phyloP scores from a whole-genome alignment of 257 asterid species.

The Solanum verrucosum region DNA sequence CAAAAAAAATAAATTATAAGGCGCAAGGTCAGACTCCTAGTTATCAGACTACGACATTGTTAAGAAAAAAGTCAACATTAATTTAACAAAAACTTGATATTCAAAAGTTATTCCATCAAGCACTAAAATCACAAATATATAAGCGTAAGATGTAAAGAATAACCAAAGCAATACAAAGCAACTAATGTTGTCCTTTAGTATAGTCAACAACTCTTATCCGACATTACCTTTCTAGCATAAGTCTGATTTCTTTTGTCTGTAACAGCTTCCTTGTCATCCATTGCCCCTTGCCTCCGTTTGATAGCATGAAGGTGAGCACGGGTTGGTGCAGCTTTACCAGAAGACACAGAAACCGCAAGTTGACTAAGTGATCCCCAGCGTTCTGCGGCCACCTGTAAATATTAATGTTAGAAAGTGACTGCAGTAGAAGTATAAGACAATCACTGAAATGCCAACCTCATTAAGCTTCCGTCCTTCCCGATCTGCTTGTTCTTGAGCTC shows the following conservation, averaged over 20 bases:
- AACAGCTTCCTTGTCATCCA: constrained; percentile 31
- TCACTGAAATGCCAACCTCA: constrained; percentile 35
- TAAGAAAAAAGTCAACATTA: neutral
- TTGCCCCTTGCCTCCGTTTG: constrained; percentile 49
- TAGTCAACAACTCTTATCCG: neutral
- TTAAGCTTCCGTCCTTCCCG: constrained; percentile 79
- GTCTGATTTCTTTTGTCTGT: constrained; percentile 24
- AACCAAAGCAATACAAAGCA: neutral
- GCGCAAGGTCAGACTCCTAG: neutral
- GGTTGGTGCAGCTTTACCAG: constrained; percentile 63
- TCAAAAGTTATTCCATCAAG: neutral
- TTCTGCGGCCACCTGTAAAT: constrained; percentile 71
- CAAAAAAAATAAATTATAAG: neutral
- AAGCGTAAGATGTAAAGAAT: neutral
- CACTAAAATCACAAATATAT: neutral
- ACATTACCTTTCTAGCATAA: constrained; percentile 35
- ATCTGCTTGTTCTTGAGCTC: constrained; percentile 91
- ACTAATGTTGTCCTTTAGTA: neutral
- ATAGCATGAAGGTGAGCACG: constrained; percentile 91
- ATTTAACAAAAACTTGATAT: neutral
- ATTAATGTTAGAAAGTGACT: neutral
- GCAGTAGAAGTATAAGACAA: neutral
- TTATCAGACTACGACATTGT: neutral
- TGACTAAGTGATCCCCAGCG: constrained; percentile 94
- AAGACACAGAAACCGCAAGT: constrained; percentile 82